Base-by-base conservation (phyloP, 768 basidiomycete species). In the Amanita rubescens region DNA sequence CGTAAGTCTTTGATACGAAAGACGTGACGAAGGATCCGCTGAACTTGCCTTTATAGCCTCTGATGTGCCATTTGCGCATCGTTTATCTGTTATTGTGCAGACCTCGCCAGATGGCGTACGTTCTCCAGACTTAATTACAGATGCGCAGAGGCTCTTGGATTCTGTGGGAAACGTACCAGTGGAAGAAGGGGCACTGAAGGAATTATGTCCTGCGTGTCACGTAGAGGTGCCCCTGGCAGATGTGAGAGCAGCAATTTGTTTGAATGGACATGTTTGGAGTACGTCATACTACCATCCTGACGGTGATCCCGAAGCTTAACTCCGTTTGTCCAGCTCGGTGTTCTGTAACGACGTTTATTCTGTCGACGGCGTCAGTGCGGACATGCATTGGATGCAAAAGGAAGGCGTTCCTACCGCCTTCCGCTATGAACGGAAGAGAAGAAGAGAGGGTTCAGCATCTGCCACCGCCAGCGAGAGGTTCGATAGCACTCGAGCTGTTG, bases 361-460 rank as follows among this genome's bases (percentile, higher is more conserved):
- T 92, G 27, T 77, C 87, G n/a, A 90, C 87, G 46, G 77, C 87
- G 12, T 75, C 75, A 67, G 85, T 89, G 33, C 78, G 87, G 54
- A 90, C 89, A 15, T 93, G 90, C 65, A 71, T 90, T 25, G 86
- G 87, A 46, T 93, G 90, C 63, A 79, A 79, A 62, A 77, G 89
- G 57, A 92, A 91, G 66, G 86, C 88, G 17, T 80, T 90, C 60
- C 72, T 87, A 12, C 81, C 87, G n/a, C 68, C 74, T 27, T 78
- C 77, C 10, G 64, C 62, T 48, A 57, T 65, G 57, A 57, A 60
- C 14, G 37, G 8, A 14, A 33, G 19, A 5, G 67, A 57, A 62
- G 67, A 59, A 42, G 75, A 62, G 52, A 76, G 75, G 22, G 20
- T 53, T 19, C 39, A 51, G 14, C 41, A 51, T 72, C 64, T 82